Evolutionary conservation across 2,329 filamentous ascomycete genomes (phyloP).

Genomic region (Cordyceps tenuipes): DNA sequence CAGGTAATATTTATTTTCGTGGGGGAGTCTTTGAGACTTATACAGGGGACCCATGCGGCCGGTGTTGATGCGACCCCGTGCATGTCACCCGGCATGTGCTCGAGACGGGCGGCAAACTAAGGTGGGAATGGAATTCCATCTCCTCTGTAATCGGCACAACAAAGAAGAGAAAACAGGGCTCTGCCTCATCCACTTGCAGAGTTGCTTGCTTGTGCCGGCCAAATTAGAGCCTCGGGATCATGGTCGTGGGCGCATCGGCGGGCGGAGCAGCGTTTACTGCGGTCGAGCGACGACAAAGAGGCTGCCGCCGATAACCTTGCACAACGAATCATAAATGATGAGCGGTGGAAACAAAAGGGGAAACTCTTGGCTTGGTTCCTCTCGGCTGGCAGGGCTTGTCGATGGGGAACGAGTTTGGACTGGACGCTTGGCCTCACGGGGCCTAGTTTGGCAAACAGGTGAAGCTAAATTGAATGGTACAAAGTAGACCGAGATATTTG

Average conservation of each 20-base stretch:
- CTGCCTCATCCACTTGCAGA: background rate
- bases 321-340: too few relatives aligned
- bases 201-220: background rate
- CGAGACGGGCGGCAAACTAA: background rate
- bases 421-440: background rate
- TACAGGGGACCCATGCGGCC: conserved; percentile 1
- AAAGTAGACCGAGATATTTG: background rate
- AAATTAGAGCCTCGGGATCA: conserved; percentile 6
- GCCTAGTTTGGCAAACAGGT: too few relatives aligned
- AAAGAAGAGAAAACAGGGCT: background rate
- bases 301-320: background rate
- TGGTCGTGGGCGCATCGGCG: conserved; percentile 5
- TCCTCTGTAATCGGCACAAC: background rate
- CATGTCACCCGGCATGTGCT: conserved; percentile 3
- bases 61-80: background rate
- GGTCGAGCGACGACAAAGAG: background rate
- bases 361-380: background rate
- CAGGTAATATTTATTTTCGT: background rate
- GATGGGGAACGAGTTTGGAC: background rate
- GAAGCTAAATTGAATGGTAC: too few relatives aligned
- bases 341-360: background rate
- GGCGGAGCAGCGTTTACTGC: background rate
- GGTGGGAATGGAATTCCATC: background rate
- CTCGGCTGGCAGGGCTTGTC: background rate
- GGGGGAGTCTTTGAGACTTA: background rate